phyloP scores from a whole-genome alignment of 768 basidiomycete genomes.

The Mycena rosella region DNA sequence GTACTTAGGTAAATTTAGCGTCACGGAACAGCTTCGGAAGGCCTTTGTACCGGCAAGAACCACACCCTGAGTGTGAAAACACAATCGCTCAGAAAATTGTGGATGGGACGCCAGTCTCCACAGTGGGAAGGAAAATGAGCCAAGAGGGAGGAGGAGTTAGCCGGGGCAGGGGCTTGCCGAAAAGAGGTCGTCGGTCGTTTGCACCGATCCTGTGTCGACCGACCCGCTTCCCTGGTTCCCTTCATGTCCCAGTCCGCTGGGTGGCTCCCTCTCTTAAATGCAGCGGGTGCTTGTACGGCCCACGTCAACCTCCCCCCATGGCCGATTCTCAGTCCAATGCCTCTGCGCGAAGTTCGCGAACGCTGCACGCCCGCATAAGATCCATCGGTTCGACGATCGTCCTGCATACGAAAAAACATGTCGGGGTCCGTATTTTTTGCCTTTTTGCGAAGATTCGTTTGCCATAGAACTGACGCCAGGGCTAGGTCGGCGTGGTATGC shows the following conservation, averaged over 20 bases:
- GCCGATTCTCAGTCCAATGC: slow-evolving; percentile 19
- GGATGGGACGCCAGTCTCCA: background rate
- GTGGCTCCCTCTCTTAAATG: slow-evolving; percentile 31
- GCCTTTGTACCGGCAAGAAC: background rate
- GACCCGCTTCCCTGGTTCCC: slow-evolving; percentile 27
- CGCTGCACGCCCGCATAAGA: slow-evolving; percentile 42
- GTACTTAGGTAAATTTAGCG: slow-evolving; percentile 8
- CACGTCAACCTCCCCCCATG: slow-evolving; percentile 36
- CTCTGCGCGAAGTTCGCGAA: slow-evolving; percentile 9
- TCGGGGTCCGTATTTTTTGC: slow-evolving; percentile 59
- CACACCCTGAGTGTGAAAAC: too few relatives aligned
- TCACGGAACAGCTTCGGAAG: slow-evolving; percentile 14
- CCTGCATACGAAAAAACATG: slow-evolving; percentile 72
- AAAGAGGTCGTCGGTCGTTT: background rate
- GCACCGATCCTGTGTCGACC: slow-evolving; percentile 10
- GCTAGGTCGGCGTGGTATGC: slow-evolving; percentile 78
- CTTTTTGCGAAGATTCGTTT: too few relatives aligned
- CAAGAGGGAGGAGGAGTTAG: background rate
- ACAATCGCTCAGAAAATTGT: too few relatives aligned
- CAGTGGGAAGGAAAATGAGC: background rate
- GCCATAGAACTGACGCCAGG: slow-evolving; percentile 41
- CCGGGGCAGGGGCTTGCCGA: background rate
- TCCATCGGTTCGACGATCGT: slow-evolving; percentile 48
- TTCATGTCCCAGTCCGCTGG: slow-evolving; percentile 28
- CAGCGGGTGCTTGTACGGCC: background rate